Percentiles rank a stretch among this genome's conserved stretches.
Conservation (phyloP, 2,329 filamentous ascomycete species). For the Rutstroemia sp. region DNA sequence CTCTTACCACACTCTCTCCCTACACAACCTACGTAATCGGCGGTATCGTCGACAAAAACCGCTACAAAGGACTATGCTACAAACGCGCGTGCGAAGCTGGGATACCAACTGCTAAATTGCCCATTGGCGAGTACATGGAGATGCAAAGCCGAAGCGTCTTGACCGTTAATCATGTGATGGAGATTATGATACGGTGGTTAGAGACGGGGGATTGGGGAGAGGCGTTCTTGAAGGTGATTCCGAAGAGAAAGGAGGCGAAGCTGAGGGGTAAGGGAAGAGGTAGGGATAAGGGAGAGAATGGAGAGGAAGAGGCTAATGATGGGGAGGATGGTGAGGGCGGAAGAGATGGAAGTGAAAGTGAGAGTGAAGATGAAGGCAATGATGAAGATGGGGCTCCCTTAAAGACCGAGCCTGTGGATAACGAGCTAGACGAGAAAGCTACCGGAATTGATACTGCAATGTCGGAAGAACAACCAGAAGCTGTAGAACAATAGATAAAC, state of each 20-base stretch:
- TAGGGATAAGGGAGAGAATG: constrained; percentile 13
- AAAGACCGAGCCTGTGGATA: background rate
- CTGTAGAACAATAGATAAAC: background rate
- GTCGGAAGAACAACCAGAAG: background rate
- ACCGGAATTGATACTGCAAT: background rate
- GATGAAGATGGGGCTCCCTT: background rate
- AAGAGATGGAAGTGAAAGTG: no score
- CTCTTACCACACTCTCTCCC: constrained; percentile 73
- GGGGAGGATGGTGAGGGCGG: background rate
- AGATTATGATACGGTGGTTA: constrained; percentile 93
- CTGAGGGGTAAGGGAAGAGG: constrained; percentile 40
- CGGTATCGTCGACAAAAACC: constrained; percentile 90
- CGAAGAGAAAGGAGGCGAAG: constrained; percentile 77
- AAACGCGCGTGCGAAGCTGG: constrained; percentile 66
- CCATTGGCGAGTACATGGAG: constrained; percentile 90
- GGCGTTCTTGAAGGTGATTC: constrained; percentile 83
- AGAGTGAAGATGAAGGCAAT: background rate
- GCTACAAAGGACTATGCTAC: constrained; percentile 92
- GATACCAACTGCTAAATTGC: constrained; percentile 81
- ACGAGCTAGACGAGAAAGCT: background rate
- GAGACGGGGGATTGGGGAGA: constrained; percentile 86
- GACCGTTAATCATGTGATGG: constrained; percentile 90
- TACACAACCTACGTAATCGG: constrained; percentile 91
- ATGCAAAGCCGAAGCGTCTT: constrained; percentile 83
- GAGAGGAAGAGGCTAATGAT: background rate